Conservation (phyloP, 768 basidiomycete species). For the Terana coerulea region DNA sequence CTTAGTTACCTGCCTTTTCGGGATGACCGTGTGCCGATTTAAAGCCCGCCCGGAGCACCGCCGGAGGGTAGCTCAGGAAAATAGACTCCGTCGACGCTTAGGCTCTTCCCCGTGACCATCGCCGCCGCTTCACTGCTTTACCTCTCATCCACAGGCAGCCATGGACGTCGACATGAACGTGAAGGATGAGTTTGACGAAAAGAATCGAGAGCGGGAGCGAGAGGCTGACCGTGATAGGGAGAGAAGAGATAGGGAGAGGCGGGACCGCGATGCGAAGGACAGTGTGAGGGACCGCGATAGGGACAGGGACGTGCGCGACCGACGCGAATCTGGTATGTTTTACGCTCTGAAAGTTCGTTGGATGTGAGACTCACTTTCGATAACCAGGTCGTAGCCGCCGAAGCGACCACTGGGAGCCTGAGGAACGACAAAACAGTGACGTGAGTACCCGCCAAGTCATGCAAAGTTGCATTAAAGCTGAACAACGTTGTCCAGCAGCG, state of each 20-base stretch:
- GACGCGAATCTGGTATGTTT: slow-evolving; percentile 55
- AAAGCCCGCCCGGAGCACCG: slow-evolving; percentile 8
- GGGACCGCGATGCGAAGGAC: slow-evolving; percentile 30
- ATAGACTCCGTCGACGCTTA: slow-evolving; percentile 6
- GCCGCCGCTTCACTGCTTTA: neutral
- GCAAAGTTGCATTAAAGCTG: slow-evolving; percentile 14
- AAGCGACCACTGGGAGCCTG: slow-evolving; percentile 85
- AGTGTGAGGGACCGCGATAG: slow-evolving; percentile 35
- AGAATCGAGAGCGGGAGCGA: slow-evolving; percentile 42
- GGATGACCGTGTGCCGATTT: neutral
- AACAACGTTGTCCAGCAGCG: slow-evolving; percentile 39
- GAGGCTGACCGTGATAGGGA: slow-evolving; percentile 45
- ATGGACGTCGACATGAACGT: slow-evolving; percentile 85
- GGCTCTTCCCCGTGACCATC: slow-evolving; percentile 3
- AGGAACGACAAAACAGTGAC: slow-evolving; percentile 68
- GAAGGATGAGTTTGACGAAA: slow-evolving; percentile 72
- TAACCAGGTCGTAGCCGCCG: slow-evolving; percentile 25
- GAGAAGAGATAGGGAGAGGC: slow-evolving; percentile 32
- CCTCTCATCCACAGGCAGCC: slow-evolving; percentile 24
- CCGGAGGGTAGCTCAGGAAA: slow-evolving; percentile 8
- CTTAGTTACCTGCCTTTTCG: neutral
- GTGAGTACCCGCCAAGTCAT: slow-evolving; percentile 38
- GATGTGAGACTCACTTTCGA: slow-evolving; percentile 13
- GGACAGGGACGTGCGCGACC: slow-evolving; percentile 36
- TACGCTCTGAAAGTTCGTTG: slow-evolving; percentile 22